Evolutionary conservation across 805 yeast species (phyloP), one percentile per base, ranked within the genome.

Genomic region (Hanseniaspora pseudoguilliermondii): DNA sequence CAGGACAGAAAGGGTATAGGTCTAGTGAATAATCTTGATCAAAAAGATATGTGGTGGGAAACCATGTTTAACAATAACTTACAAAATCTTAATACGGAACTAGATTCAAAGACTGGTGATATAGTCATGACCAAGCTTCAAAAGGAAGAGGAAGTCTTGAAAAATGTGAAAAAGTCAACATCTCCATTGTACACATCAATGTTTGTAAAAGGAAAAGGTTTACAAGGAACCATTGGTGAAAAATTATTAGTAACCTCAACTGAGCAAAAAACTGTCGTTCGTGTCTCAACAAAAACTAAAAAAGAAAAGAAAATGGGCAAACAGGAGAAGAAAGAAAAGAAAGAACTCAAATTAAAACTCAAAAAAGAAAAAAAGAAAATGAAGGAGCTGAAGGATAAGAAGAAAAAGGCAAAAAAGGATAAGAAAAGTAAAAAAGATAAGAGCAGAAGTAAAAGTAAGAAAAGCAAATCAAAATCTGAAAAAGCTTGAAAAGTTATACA

Each of bases 1-100:
- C 83, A 81, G 62, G 96, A 91, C 65, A 82, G 81, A 57, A 89
- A 88, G 65, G 98, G 98, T 10, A 74, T 91, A 27, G 98, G 98
- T 0, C 83, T 84, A 65, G 82, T 79, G 27, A 71, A 74, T 48
- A 76, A 77, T 25, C 71, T 74, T 10, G 83, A 81, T 52, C 93
- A 87, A 61, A 78, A 82, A 16, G 95, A 86, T 60, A 84, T 87
- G 47, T 91, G 98, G 98, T 91, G 98, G 98, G 98, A 91, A 61
- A 77, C 86, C 60, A 74, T 91, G 47, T 93, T 93, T 71, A 97
- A 91, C 68, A 96, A 96, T 1, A 96, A 89, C 61, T 75, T 91
- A 60, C 86, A 87, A 64, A 78, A 80, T 9, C 67, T 93, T 51
- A 88, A 86, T 57, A 86, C 87, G 8, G 67, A 60, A 21, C 59